These are phyloP conservation scores for Picea glauca DNA, from an alignment of 75 land plant genomes.

Conservation along the genomic window DNA sequence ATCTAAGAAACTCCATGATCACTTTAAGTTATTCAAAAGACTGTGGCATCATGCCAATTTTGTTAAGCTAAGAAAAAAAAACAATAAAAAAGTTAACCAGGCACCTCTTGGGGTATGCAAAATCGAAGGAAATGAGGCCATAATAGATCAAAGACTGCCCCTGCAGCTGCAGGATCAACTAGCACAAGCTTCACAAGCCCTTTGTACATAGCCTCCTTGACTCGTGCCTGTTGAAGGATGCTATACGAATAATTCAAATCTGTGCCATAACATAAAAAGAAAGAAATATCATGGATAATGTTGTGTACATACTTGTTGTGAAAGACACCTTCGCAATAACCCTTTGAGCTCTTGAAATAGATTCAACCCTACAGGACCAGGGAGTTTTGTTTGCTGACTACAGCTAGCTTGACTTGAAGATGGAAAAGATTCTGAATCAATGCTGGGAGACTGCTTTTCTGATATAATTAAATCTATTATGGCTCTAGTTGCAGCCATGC, in stretches of 20 bases:
- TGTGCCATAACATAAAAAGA: not conserved
- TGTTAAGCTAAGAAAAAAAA: not conserved
- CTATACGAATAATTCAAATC: not conserved
- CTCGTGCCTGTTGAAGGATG: conserved; percentile 45
- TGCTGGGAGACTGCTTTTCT: conserved; percentile 37
- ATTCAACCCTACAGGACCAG: conserved; percentile 16
- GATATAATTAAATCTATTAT: conserved; percentile 63
- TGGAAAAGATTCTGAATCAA: conserved; percentile 42
- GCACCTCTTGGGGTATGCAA: conserved; percentile 49
- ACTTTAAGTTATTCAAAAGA: no score
- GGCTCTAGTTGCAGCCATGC: conserved; percentile 64
- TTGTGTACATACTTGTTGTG: conserved; percentile 61
- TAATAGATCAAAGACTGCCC: conserved; percentile 62
- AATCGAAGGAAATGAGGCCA: conserved; percentile 77
- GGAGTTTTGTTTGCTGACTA: conserved; percentile 64
- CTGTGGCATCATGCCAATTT: not conserved
- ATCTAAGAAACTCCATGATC: not conserved
- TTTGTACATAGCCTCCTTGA: conserved; percentile 61
- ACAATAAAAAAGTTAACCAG: not conserved
- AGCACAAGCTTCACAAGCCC: conserved; percentile 68
- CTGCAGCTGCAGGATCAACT: conserved; percentile 55
- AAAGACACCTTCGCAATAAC: conserved; percentile 81
- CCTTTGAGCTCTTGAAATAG: conserved; percentile 80
- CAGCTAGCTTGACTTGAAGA: conserved; percentile 88
- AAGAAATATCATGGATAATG: not conserved